These are phyloP conservation scores for Globisporangium cederbergense DNA, from an alignment of 352 stramenopile species.

Conservation along the genomic window DNA sequence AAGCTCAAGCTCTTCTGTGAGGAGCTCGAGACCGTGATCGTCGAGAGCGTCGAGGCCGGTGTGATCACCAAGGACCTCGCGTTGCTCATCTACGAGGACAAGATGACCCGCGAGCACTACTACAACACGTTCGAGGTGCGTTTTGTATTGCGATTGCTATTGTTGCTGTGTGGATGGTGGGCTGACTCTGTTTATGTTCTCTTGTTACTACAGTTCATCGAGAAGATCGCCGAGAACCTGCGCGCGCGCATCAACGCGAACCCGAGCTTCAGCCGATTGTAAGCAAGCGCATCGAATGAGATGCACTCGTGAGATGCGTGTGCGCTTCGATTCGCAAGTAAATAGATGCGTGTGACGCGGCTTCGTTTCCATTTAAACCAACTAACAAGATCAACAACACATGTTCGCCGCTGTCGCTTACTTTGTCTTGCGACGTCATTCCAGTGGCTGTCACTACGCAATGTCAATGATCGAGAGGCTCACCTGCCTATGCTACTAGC, in stretches of 20 bases:
- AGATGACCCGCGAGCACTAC: conserved; percentile 78
- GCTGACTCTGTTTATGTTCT: not conserved
- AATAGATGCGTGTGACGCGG: not conserved
- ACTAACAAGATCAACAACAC: too few relatives aligned
- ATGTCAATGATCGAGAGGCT: too few relatives aligned
- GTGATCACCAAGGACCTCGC: conserved; percentile 89
- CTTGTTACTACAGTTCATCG: conserved; percentile 34
- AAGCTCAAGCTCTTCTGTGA: conserved; percentile 67
- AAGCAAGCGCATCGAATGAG: conserved; percentile 7
- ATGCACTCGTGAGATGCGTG: not conserved
- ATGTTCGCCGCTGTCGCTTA: too few relatives aligned
- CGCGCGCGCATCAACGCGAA: conserved; percentile 31
- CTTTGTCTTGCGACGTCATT: too few relatives aligned
- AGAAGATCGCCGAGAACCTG: conserved; percentile 51
- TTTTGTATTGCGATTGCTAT: not conserved
- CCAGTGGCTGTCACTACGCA: too few relatives aligned
- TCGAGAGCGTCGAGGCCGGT: conserved; percentile 80
- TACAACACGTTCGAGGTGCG: conserved; percentile 61
- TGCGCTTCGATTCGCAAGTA: not conserved
- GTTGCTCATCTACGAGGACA: conserved; percentile 72
- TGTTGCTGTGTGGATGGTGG: not conserved
- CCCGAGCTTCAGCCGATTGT: conserved; percentile 34
- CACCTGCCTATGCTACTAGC: too few relatives aligned
- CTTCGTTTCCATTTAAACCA: too few relatives aligned
- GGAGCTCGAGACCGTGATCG: conserved; percentile 71